Evolutionary conservation across 495 filamentous ascomycete species (phyloP).

Genomic region (Poronia punctata): DNA sequence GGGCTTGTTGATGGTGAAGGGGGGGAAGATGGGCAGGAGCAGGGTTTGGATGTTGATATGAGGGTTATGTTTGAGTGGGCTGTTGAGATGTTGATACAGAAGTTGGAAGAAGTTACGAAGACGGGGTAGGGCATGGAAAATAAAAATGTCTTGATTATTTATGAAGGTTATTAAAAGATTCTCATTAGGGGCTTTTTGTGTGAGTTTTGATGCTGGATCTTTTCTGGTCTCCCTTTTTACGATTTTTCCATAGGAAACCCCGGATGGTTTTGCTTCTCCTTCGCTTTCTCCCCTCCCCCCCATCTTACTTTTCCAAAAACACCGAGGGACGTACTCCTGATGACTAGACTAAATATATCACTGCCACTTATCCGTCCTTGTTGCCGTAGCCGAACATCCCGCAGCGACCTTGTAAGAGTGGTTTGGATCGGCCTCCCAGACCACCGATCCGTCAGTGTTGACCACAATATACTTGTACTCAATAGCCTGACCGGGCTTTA

Average conservation of each 20-base stretch:
- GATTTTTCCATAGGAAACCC: no score
- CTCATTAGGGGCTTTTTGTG: no score
- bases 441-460: slow-evolving; percentile 43
- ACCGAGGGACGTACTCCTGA: no score
- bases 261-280: not conserved
- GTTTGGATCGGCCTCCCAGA: slow-evolving; percentile 63
- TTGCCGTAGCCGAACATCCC: slow-evolving; percentile 38
- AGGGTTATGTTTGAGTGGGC: slow-evolving; percentile 46
- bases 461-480: slow-evolving; percentile 66
- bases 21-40: slow-evolving; percentile 3
- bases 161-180: no score
- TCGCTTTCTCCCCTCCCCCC: no score
- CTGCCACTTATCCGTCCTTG: slow-evolving; percentile 35
- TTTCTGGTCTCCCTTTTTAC: no score
- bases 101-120: slow-evolving; percentile 17
- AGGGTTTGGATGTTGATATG: slow-evolving; percentile 42
- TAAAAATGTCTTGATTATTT: no score
- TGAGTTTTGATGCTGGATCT: no score
- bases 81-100: slow-evolving; percentile 41
- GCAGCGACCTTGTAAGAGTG: slow-evolving; percentile 48
- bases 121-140: not conserved
- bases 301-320: no score
- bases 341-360: no score
- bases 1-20: not conserved
- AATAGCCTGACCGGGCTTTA: slow-evolving; percentile 47